Evolutionary conservation across 2,329 filamentous ascomycete genomes (phyloP), one percentile per base, ranked within the genome.

Genomic region (Aspergillus novoparasiticus): DNA sequence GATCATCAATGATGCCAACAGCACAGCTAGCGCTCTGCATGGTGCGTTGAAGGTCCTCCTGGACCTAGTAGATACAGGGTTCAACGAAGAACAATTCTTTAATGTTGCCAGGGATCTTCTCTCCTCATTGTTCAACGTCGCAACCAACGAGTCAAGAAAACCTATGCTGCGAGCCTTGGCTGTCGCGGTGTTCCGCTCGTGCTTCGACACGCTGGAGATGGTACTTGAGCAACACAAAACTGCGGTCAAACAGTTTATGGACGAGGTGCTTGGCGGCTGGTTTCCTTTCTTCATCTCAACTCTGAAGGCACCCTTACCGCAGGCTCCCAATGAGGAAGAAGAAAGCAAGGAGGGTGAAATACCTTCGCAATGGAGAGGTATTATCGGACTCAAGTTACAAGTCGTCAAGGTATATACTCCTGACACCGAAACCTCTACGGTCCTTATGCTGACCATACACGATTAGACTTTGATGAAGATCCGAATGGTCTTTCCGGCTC

Each of bases 41-140:
- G 95, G 95, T 58, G 92, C 94, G 10, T 83, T 99, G 64, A 91
- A 91, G 75, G 93, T 98, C 28, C 86, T 99, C 51, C 85, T 87
- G 68, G 94, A 98, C 78, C 84, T 99, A 53, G 92, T 99, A 30
- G 94, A 98, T 66, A 94, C 97, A 73, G 93, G 92, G 68, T 86
- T 99, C 77, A 96, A 90, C 73, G 94, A 98, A 75, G 91, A 93
- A 65, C 94, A 97, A 71, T 99, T 99, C 84, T 97, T 98, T 78
- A 86, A 86, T 63, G 92, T 96, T 71, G 95, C 94, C 10, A 85
- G 89, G 43, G 90, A 96, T 72, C 90, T 99, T 63, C 89, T 97
- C 74, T 90, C 90, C 71, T 89, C 90, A 57, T 86, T 97, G 36
- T 95, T 93, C 76, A 86, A 92, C 71, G 90, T 97, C 43, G 93